Evolutionary conservation across 176 grass and related monocot genomes (phyloP), one percentile per base, ranked within the genome.

Genomic region (Phoenix dactylifera): DNA sequence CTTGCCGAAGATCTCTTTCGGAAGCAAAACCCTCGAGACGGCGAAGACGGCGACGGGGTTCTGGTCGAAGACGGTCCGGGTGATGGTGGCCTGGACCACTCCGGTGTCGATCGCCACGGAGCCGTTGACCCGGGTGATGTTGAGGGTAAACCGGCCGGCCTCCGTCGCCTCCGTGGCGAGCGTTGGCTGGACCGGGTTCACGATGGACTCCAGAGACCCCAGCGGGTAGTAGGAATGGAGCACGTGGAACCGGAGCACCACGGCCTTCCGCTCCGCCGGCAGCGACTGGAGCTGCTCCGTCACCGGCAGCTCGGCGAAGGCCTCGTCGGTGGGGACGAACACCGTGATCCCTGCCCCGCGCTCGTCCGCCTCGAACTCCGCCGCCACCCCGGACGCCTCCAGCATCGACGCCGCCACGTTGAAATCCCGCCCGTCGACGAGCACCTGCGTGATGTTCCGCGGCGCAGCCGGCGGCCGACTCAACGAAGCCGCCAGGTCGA

Each of bases 221-320:
- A 97, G 87, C 12, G 87, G 93, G 62, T 98, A 98, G 72, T 98
- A 98, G 23, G 93, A 98, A 65, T 92, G 93, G 51, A 98, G 93
- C 3, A 88, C 93, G 39, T 98, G 93, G 87, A 85, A 98, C 52
- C 93, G 87, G 59, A 98, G 93, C 63, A 98, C 84, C n/a, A 74
- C 59, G 17, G 81, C 72, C 82, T 98, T 98, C 35, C 72, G 77
- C 15, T 98, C 81, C 4, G 93, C 93, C 20, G 93, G 79, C 30
- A 98, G 71, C 1, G 93, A 98, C 69, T 98, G 93, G 39, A 98
- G 78, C 50, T 84, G 81, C 60, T 77, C 80, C 6, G 76, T 88
- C 62, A 73, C 76, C 0, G 87, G 93, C 62, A 98, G 73, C 51
- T 56, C 76, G 0, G 93, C 93, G 55, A 98, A 98, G 72, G 93